phyloP scores from a whole-genome alignment of 75 land plant species.

The Picea sitchensis region DNA sequence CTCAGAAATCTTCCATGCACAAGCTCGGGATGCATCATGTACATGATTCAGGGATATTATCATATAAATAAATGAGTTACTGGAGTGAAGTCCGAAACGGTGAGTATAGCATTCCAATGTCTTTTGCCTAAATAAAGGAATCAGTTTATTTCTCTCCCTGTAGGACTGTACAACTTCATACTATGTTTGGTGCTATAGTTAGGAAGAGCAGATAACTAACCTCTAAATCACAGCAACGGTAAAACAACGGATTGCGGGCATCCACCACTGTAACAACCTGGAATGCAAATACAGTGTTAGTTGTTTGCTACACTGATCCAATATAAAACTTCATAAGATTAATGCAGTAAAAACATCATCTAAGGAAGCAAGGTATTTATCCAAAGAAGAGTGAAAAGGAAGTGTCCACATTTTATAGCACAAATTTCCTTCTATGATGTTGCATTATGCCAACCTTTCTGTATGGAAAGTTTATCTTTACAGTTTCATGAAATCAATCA shows the following conservation, averaged over 20 bases:
- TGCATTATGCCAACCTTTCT: no score
- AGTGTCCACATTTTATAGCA: background rate
- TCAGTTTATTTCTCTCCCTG: background rate
- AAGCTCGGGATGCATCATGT: background rate
- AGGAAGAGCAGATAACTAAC: conserved; percentile 26
- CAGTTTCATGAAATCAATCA: no score
- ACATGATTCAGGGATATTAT: background rate
- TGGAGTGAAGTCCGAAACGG: background rate
- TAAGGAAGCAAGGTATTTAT: background rate
- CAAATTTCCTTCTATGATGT: background rate
- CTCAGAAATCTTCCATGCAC: background rate
- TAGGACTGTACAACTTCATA: background rate
- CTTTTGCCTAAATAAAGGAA: background rate
- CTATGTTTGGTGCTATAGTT: conserved; percentile 1
- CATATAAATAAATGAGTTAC: background rate
- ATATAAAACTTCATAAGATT: background rate
- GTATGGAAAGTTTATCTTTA: no score
- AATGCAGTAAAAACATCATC: background rate
- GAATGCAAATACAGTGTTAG: conserved; percentile 4
- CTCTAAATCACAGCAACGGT: conserved; percentile 98
- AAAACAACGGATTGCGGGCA: conserved; percentile 94
- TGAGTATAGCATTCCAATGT: background rate
- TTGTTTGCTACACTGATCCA: background rate
- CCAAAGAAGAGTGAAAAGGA: background rate
- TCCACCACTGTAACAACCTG: conserved; percentile 99